Conservation (phyloP, 352 stramenopile species). For the Thraustochytrium sp. region DNA sequence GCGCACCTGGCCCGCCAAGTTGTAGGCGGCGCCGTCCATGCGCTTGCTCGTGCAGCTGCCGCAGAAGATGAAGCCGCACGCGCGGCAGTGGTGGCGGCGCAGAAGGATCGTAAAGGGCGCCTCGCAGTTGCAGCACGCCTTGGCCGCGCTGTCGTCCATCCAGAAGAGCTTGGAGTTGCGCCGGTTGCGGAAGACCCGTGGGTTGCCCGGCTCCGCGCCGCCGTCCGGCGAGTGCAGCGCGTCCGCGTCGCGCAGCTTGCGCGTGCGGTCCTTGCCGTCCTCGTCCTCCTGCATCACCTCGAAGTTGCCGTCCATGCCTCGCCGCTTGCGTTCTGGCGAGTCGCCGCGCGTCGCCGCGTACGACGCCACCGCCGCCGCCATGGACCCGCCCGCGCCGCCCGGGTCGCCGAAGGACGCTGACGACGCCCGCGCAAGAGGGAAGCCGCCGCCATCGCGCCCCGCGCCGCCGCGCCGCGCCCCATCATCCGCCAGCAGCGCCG, state of each 20-base stretch:
- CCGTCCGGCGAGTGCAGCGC: background rate
- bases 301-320: no score
- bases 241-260: background rate
- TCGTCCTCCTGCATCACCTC: background rate
- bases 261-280: background rate
- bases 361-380: background rate
- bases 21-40: background rate
- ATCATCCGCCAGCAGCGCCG: background rate
- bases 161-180: conserved; percentile 43
- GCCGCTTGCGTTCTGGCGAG: background rate
- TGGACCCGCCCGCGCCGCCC: background rate
- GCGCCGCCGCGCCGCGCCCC: background rate
- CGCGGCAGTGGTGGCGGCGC: conserved; percentile 51
- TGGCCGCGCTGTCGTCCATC: conserved; percentile 54
- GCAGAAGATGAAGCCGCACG: conserved; percentile 49
- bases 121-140: conserved; percentile 47
- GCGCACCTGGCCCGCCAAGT: conserved; percentile 7
- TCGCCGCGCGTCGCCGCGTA: no score
- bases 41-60: conserved; percentile 43
- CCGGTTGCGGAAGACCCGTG: background rate
- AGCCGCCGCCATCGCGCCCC: no score
- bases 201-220: background rate
- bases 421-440: no score
- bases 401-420: no score
- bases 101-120: conserved; percentile 27